Conservation (phyloP, 768 basidiomycete species). For the Suillus lakei region DNA sequence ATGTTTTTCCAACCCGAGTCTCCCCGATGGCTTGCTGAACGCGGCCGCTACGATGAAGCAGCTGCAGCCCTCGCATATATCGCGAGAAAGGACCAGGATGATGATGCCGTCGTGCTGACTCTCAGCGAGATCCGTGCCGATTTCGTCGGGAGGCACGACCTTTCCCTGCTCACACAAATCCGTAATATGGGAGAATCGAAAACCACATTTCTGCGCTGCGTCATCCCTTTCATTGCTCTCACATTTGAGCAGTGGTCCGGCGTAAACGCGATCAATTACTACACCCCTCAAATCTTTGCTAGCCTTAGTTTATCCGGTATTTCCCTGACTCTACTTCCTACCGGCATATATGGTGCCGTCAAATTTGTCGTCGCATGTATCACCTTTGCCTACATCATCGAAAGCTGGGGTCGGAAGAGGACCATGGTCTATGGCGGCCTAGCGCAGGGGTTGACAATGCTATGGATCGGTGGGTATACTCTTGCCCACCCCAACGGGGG, state of each 20-base stretch:
- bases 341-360: slow-evolving; percentile 46
- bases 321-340: slow-evolving; percentile 39
- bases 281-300: slow-evolving; percentile 41
- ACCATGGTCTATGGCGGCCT: slow-evolving; percentile 43
- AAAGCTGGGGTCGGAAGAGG: slow-evolving; percentile 43
- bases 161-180: slow-evolving; percentile 30
- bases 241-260: slow-evolving; percentile 46
- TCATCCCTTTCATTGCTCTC: slow-evolving; percentile 37
- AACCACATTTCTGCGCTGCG: slow-evolving; percentile 33
- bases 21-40: slow-evolving; percentile 45
- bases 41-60: slow-evolving; percentile 38
- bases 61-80: slow-evolving; percentile 36
- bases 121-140: slow-evolving; percentile 42
- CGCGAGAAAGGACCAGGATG: slow-evolving; percentile 25
- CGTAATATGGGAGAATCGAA: slow-evolving; percentile 38
- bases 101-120: slow-evolving; percentile 35
- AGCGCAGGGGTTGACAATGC: slow-evolving; percentile 40
- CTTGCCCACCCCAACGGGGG: slow-evolving; percentile 31
- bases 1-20: slow-evolving; percentile 47
- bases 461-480: slow-evolving; percentile 39
- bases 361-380: slow-evolving; percentile 37
- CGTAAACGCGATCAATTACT: slow-evolving; percentile 48
- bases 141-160: slow-evolving; percentile 34
- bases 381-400: slow-evolving; percentile 40
- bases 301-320: slow-evolving; percentile 38